Evolutionary conservation across 2,329 filamentous ascomycete genomes (phyloP), one percentile per base, ranked within the genome.

Genomic region (Aureobasidium subglaciale): DNA sequence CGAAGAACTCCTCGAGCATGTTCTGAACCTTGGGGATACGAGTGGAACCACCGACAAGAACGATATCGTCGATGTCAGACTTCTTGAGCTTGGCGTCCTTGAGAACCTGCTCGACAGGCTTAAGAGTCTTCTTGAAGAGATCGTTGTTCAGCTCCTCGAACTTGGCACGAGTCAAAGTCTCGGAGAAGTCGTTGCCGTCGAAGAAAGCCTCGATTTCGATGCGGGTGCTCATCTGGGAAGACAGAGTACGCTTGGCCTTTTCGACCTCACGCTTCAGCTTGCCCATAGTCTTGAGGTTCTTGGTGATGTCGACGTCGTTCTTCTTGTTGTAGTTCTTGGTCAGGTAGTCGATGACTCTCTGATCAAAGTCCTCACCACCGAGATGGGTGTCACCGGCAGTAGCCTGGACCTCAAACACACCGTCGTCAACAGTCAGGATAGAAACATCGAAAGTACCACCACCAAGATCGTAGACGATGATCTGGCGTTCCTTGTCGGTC

Each of bases 181-280:
- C 92, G 46, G 91, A 96, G 82, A 97, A 96, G 75, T 97, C 93
- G 64, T 95, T 86, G 79, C 93, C 93, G 66, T 95, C 85, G 78
- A 89, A 87, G 87, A 99, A 95, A 64, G 89, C 86, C 76, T 99
- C 93, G 63, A 99, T 96, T 78, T 97, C 93, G 58, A 72, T 72
- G 62, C 70, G 68, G 60, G 70, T 72, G 63, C 66, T 69, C 69
- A 71, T 71, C 59, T 72, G 68, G 60, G 63, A 66, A 58, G 68
- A 71, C 56, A 99, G 86, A 66, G 91, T 95, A 70, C 93, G 89
- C 88, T 99, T 99, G 77, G 93, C 93, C 85, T 96, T 96, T 77
- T 99, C 93, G 65, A 93, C 92, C 77, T 97, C 93, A 68, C 93
- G 91, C 89, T 97, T 97, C 67, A 99, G 84, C 81, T 97, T 99